phyloP scores from a whole-genome alignment of 768 basidiomycete species.

The Lactarius sanguifluus region DNA sequence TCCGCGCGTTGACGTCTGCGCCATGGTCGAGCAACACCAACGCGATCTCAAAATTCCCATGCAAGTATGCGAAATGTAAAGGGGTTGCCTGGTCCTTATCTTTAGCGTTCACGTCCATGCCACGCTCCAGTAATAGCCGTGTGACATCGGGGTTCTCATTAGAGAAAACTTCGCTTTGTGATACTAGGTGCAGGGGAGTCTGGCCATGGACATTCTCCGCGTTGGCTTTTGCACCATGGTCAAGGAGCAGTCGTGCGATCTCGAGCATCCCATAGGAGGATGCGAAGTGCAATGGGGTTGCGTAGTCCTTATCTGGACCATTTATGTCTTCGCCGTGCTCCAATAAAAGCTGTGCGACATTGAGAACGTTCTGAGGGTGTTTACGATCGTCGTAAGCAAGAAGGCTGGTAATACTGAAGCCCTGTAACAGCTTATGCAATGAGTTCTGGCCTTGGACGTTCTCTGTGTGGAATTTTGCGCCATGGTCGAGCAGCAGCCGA shows the following conservation, averaged over 20 bases:
- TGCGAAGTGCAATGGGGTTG: not conserved
- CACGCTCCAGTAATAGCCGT: not conserved
- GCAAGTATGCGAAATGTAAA: too few species aligned
- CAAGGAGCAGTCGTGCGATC: not conserved
- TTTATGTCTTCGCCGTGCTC: not conserved
- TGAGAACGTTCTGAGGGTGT: not conserved
- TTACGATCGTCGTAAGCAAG: not conserved
- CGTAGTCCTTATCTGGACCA: not conserved
- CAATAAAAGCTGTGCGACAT: not conserved
- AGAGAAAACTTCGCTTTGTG: not conserved
- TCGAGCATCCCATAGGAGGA: not conserved
- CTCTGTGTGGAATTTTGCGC: not conserved
- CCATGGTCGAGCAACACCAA: too few species aligned
- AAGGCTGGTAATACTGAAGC: too few species aligned
- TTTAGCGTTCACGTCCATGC: not conserved
- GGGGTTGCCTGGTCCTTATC: too few species aligned
- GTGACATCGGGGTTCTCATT: rapidly evolving
- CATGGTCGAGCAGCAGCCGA: not conserved
- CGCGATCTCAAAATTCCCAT: too few species aligned
- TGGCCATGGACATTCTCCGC: not conserved
- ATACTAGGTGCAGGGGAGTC: not conserved
- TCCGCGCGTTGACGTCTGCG: too few species aligned
- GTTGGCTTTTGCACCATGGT: not conserved
- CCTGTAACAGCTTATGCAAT: not conserved
- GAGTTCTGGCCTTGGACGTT: not conserved